A percentile compares a stretch with the other conserved stretches of the same genome.
phyloP scores from a whole-genome alignment of 179 eudicot genomes.

The Beta lomatogona region DNA sequence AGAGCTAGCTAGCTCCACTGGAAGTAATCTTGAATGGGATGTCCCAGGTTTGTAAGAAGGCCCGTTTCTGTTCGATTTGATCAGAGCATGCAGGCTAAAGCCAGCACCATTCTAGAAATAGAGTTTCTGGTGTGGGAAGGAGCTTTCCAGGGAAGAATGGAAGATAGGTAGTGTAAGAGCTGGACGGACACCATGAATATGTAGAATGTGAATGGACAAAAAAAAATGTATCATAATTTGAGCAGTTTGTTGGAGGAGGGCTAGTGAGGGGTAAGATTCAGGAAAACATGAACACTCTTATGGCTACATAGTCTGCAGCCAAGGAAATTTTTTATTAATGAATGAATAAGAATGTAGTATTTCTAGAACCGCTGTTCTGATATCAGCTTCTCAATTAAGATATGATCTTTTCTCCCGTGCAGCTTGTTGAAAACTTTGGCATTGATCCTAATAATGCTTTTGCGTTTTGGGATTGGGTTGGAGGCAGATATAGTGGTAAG shows the following conservation, averaged over 20 bases:
- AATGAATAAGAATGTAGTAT: conserved; percentile 7
- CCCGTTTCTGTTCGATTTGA: background rate
- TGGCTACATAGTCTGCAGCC: background rate
- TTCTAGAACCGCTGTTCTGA: background rate
- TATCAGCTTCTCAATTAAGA: background rate
- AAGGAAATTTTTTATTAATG: background rate
- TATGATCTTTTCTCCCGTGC: conserved; percentile 28
- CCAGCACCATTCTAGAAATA: background rate
- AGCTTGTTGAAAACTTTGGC: conserved; percentile 98
- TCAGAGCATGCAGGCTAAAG: background rate
- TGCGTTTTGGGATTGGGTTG: conserved; percentile 99
- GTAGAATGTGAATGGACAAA: background rate
- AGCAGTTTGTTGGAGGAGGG: background rate
- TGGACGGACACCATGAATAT: background rate
- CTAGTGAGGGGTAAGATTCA: background rate
- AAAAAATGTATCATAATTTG: background rate
- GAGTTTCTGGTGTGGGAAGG: background rate
- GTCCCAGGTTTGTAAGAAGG: background rate
- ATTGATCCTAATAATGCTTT: conserved; percentile 98
- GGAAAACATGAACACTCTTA: background rate
- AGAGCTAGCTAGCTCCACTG: background rate
- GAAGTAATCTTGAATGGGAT: background rate
- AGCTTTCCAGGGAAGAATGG: background rate
- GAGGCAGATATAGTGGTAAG: conserved; percentile 99
- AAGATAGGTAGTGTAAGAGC: background rate